Evolutionary conservation across 2,329 filamentous ascomycete genomes (phyloP), one percentile per base, ranked within the genome.

Genomic region (Colletotrichum cereale): DNA sequence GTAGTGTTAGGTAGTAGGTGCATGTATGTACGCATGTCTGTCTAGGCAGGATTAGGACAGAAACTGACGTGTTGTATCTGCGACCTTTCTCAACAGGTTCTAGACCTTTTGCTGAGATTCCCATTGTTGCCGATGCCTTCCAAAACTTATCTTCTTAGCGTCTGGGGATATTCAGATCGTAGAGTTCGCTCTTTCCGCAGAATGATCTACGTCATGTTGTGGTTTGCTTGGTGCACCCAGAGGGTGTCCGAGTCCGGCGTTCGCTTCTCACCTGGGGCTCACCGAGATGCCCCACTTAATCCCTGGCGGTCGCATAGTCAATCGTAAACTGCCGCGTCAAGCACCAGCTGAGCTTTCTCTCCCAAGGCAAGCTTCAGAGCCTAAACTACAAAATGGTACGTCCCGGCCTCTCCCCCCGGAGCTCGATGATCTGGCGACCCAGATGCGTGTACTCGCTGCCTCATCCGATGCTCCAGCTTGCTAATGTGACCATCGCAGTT

Each of bases 401-500:
- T 64, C 18, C 5, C 18, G 6, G 24, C 53, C 44, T 47, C 18
- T 24, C 21, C 21, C 26, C 31, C 29, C 10, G 3, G 10, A 8
- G 16, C 1, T 24, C 14, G 16, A 16, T 14, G 14, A 14, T 21
- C 7, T 14, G 47, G 68, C 36, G 42, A 53, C n/a, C 7, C 14
- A 21, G 8, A 16, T 58, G 38, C 38, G 62, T 48, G 3, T 26
- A 14, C 40, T n/a, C 38, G 5, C 5, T 26, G 7, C 29, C 14
- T 18, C 24, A 14, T 36, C 7, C 21, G 12, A 21, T 34, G 8
- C 31, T 47, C 5, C 5, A 12, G 26, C 14, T 26, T 40, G 66
- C 67, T 72, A 57, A 72, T 31, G 14, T 14, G 11, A 47, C 38
- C 47, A 31, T 61, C 63, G 53, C 75, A 93, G 91, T 82, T 93